Evolutionary conservation across 805 yeast species (phyloP).

Genomic region (Wilhelminamyces savonicus): DNA sequence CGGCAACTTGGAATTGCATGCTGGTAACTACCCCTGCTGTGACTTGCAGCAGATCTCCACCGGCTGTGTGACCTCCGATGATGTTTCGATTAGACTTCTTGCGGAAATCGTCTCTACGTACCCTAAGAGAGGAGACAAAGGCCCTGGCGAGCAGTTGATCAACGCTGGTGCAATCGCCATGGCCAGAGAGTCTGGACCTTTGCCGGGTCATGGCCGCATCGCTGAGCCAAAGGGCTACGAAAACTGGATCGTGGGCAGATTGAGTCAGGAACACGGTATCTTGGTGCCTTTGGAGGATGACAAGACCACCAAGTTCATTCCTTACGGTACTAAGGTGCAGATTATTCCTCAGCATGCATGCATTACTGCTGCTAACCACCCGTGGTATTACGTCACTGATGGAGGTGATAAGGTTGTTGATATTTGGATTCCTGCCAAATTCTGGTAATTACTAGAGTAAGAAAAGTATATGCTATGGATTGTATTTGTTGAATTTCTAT

Average conservation of each 20-base stretch:
- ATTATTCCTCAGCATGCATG: conserved; percentile 70
- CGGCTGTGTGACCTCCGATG: conserved; percentile 29
- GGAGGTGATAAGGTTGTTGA: conserved; percentile 46
- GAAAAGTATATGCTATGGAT: no score
- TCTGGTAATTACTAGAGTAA: conserved; percentile 3
- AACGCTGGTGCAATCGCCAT: conserved; percentile 72
- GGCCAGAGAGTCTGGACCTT: conserved; percentile 56
- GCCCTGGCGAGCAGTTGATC: conserved; percentile 56
- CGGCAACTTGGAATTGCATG: conserved; percentile 62
- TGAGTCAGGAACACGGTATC: conserved; percentile 80
- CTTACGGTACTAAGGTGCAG: conserved; percentile 48
- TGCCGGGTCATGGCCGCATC: conserved; percentile 56
- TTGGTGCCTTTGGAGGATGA: conserved; percentile 37
- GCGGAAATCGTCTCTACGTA: conserved; percentile 42
- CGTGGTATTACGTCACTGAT: conserved; percentile 51
- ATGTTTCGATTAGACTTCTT: conserved; percentile 11
- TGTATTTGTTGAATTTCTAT: no score
- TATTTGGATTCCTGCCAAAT: conserved; percentile 51
- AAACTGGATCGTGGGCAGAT: conserved; percentile 59
- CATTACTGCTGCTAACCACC: conserved; percentile 59
- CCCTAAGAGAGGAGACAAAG: conserved; percentile 44
- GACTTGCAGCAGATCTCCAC: conserved; percentile 78
- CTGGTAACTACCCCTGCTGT: conserved; percentile 73
- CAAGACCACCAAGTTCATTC: conserved; percentile 33
- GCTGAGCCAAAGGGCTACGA: conserved; percentile 34